Percentiles rank a stretch among this genome's conserved stretches.
Evolutionary conservation across 2,329 filamentous ascomycete species (phyloP).

Genomic region (Huntiella bhutanensis): DNA sequence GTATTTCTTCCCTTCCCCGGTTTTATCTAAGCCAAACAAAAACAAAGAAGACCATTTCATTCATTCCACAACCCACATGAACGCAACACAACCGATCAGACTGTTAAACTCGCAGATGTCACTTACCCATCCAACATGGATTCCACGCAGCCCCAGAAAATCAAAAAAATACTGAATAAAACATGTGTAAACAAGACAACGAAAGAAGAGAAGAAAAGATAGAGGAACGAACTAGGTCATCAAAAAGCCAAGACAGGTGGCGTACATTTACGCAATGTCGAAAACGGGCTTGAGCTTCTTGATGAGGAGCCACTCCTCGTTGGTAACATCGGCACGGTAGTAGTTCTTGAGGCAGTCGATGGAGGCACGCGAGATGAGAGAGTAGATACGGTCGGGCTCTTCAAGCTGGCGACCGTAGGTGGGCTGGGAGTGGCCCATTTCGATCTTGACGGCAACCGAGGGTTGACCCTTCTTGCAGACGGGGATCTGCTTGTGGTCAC

Average conservation of each 20-base stretch:
- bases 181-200: not conserved
- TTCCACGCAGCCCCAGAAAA: too few relatives aligned
- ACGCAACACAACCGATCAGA: too few relatives aligned
- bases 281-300: conserved; percentile 91
- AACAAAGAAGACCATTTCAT: too few relatives aligned
- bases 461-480: conserved; percentile 92
- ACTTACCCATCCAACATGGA: too few relatives aligned
- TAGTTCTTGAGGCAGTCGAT: conserved; percentile 96
- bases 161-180: too few relatives aligned
- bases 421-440: conserved; percentile 79
- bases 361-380: conserved; percentile 63
- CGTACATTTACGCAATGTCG: conserved; percentile 48
- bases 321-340: conserved; percentile 69
- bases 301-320: conserved; percentile 88
- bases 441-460: conserved; percentile 96
- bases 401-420: conserved; percentile 89
- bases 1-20: not conserved
- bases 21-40: too few relatives aligned
- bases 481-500: conserved; percentile 86
- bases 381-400: conserved; percentile 77
- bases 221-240: not conserved
- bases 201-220: not conserved
- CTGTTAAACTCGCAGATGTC: too few relatives aligned
- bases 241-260: not conserved
- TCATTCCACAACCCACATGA: too few relatives aligned